Evolutionary conservation across 176 grass and related monocot species (phyloP).

Genomic region (Oryza coarctata): DNA sequence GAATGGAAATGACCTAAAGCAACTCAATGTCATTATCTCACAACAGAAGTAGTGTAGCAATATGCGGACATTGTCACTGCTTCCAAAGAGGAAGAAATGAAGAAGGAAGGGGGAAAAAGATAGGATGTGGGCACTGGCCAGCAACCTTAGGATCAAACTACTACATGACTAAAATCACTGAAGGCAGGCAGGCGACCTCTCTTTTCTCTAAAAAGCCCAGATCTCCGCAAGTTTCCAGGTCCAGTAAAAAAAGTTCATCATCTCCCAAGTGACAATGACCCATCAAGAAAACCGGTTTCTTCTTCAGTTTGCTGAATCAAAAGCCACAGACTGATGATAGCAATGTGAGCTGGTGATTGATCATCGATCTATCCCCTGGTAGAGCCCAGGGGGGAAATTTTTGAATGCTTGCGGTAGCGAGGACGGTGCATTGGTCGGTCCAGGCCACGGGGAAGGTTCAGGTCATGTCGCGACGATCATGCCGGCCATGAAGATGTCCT

Average conservation of each 20-base stretch:
- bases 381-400: background rate
- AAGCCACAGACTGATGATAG: constrained; percentile 28
- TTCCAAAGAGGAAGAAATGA: constrained; percentile 10
- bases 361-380: background rate
- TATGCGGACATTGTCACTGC: constrained; percentile 53
- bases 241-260: constrained; percentile 26
- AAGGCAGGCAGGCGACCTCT: constrained; percentile 36
- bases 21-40: constrained; percentile 59
- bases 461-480: constrained; percentile 64
- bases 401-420: background rate
- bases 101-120: background rate
- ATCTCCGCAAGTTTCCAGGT: constrained; percentile 37
- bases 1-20: constrained; percentile 48
- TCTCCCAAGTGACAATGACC: constrained; percentile 25
- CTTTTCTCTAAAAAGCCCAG: constrained; percentile 26
- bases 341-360: constrained; percentile 15
- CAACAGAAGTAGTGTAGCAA: constrained; percentile 25
- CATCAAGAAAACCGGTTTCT: constrained; percentile 40
- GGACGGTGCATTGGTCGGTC: background rate
- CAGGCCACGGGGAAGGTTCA: background rate
- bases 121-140: constrained; percentile 26
- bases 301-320: constrained; percentile 40
- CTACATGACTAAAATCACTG: constrained; percentile 38
- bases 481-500: constrained; percentile 85
- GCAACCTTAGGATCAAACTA: constrained; percentile 62